Evolutionary conservation across 164 flowering plant genomes (phyloP), one percentile per base, ranked within the genome.

Genomic region (Vitis amurensis): DNA sequence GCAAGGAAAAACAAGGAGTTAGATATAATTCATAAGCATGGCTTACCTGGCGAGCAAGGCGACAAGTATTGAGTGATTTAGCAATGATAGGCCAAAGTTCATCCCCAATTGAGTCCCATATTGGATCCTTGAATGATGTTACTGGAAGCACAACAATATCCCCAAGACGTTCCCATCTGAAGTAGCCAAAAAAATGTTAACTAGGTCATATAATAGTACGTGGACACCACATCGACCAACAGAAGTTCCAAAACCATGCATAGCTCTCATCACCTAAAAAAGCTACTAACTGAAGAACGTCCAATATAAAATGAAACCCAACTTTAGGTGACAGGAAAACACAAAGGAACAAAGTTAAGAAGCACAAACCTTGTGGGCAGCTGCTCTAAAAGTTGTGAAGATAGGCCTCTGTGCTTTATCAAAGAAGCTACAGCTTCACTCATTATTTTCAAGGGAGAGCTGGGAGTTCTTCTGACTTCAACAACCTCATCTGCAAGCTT

Each of bases 131-230:
- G 77, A 95, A 95, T 55, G 91, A 87, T 62, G 90, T 63, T 16
- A 71, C 75, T 47, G 99, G 99, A 79, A 95, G 99, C 69, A 95
- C 91, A 63, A 89, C 80, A 68, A 95, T 79, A 79, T 95, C 94
- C 37, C 99, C 98, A 44, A 94, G 87, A 23, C 87, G 83, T 61
- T 90, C 98, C 99, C 99, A 93, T 81, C 99, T 94, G 64, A 74
- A 55, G 61, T 14, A 60, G 66, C 51, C 58, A 58, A 55, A 73
- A 23, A 66, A 27, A 48, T 8, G n/a, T 63, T 23, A 49, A 19
- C 23, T 9, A 9, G 13, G 1, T 59, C 37, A 59, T 59, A 59
- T 17, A 53, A 55, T 29, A 66, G 52, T 2, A 37, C 15, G 27
- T 59, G 3, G 53, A 60, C 3, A 59, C 44, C 44, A 37, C 44